phyloP scores from a whole-genome alignment of 257 asterid species.

The Parsonsia alboflavescens region DNA sequence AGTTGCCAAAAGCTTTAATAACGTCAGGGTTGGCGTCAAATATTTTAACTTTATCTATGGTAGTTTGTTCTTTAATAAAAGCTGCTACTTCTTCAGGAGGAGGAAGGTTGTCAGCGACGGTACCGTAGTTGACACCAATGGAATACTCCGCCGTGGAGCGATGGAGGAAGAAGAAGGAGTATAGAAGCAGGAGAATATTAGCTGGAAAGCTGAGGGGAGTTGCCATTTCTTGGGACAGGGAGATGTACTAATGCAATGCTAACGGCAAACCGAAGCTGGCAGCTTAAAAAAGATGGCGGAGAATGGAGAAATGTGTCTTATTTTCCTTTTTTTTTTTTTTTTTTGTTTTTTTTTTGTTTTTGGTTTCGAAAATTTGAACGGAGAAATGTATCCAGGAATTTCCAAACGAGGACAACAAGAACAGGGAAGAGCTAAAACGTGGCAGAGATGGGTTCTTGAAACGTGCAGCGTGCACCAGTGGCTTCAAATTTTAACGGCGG shows the following conservation, averaged over 20 bases:
- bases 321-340: too few species aligned
- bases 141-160: slow-evolving; percentile 20
- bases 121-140: slow-evolving; percentile 45
- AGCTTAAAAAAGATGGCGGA: background rate
- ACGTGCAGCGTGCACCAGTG: background rate
- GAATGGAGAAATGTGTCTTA: too few species aligned
- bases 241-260: background rate
- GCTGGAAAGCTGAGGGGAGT: slow-evolving; percentile 3
- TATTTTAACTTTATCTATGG: slow-evolving; percentile 37
- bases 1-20: slow-evolving; percentile 32
- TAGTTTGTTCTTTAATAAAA: slow-evolving; percentile 31
- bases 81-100: slow-evolving; percentile 40
- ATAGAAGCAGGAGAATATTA: background rate
- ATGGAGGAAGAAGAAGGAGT: slow-evolving; percentile 2
- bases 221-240: background rate
- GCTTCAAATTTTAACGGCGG: too few species aligned
- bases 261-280: background rate
- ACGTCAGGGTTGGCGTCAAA: slow-evolving; percentile 40
- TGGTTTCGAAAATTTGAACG: too few species aligned
- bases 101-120: slow-evolving; percentile 47
- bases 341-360: too few species aligned
- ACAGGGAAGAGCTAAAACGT: background rate
- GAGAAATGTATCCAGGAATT: background rate
- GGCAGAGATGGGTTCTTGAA: background rate
- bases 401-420: background rate